phyloP scores from a whole-genome alignment of 2,329 filamentous ascomycete genomes.

The Stagonosporopsis rhizophila region DNA sequence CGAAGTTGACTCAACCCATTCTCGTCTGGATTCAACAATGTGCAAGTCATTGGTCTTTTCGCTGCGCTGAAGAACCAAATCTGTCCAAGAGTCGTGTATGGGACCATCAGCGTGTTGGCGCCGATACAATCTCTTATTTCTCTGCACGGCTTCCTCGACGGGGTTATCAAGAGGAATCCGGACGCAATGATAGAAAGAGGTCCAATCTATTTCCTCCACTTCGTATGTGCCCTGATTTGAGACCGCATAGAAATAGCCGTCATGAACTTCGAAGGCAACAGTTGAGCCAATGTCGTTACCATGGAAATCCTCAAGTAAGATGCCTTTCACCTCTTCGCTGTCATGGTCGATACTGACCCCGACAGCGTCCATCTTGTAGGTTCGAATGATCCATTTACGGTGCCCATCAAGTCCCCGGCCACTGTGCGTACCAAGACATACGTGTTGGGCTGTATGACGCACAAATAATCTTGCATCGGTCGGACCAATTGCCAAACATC shows the following conservation, averaged over 20 bases:
- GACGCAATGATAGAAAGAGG: slow-evolving; percentile 72
- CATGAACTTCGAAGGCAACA: slow-evolving; percentile 74
- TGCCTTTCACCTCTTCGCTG: background rate
- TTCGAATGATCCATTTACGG: slow-evolving; percentile 67
- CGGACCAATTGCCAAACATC: background rate
- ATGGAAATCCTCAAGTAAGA: slow-evolving; percentile 65
- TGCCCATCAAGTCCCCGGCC: slow-evolving; percentile 60
- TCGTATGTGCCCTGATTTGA: slow-evolving; percentile 70
- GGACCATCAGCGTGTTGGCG: slow-evolving; percentile 73
- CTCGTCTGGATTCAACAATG: slow-evolving; percentile 72
- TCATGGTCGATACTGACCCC: no score
- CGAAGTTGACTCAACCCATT: slow-evolving; percentile 66
- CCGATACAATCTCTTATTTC: slow-evolving; percentile 65
- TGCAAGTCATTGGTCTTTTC: slow-evolving; percentile 64
- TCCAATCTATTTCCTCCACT: slow-evolving; percentile 69
- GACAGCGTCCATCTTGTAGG: background rate
- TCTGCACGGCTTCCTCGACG: slow-evolving; percentile 51
- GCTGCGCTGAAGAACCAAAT: slow-evolving; percentile 67
- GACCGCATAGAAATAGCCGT: slow-evolving; percentile 71
- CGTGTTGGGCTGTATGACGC: slow-evolving; percentile 65
- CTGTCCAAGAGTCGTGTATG: slow-evolving; percentile 77
- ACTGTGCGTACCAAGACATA: slow-evolving; percentile 72
- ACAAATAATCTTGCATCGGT: slow-evolving; percentile 63
- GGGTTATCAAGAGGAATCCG: slow-evolving; percentile 65
- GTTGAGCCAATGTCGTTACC: slow-evolving; percentile 71